Conservation (phyloP, 805 yeast species). For the Ogataea pilisensis region DNA sequence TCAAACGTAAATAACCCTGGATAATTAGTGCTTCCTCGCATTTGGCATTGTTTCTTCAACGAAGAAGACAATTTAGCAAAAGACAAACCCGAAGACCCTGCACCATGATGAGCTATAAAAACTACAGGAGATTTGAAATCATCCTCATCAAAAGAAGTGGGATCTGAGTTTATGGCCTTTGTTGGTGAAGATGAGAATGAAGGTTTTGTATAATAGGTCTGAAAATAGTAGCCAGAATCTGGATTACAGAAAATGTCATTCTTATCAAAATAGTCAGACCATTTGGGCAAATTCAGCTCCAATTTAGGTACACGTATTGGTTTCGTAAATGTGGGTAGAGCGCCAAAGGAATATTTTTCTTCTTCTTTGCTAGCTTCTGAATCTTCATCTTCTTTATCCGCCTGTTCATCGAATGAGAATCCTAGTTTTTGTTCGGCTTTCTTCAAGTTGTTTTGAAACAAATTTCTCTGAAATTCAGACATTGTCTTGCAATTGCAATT, state of each 20-base stretch:
- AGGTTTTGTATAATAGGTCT: constrained; percentile 60
- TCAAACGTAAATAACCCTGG: constrained; percentile 75
- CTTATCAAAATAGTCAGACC: constrained; percentile 34
- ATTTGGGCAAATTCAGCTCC: constrained; percentile 14
- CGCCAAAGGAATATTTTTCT: constrained; percentile 6
- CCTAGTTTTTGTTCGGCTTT: constrained; percentile 22
- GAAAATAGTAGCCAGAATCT: constrained; percentile 34
- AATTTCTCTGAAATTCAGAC: constrained; percentile 25
- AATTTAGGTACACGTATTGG: background rate
- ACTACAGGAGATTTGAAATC: constrained; percentile 42
- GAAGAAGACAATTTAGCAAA: constrained; percentile 54
- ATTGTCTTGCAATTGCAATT: too few relatives aligned
- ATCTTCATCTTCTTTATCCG: constrained; percentile 10
- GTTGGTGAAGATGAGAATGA: background rate
- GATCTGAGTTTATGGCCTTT: too few relatives aligned
- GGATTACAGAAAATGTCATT: constrained; percentile 22
- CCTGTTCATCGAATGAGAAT: constrained; percentile 10
- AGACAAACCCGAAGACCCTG: constrained; percentile 83
- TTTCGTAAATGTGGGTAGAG: constrained; percentile 6
- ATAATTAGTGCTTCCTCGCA: constrained; percentile 25
- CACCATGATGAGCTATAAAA: constrained; percentile 87
- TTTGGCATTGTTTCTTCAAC: constrained; percentile 35
- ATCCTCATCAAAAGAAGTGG: background rate
- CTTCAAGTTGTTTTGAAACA: constrained; percentile 23
- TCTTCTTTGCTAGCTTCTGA: constrained; percentile 15